phyloP scores from a whole-genome alignment of 768 basidiomycete genomes.

The Cubamyces sp. region DNA sequence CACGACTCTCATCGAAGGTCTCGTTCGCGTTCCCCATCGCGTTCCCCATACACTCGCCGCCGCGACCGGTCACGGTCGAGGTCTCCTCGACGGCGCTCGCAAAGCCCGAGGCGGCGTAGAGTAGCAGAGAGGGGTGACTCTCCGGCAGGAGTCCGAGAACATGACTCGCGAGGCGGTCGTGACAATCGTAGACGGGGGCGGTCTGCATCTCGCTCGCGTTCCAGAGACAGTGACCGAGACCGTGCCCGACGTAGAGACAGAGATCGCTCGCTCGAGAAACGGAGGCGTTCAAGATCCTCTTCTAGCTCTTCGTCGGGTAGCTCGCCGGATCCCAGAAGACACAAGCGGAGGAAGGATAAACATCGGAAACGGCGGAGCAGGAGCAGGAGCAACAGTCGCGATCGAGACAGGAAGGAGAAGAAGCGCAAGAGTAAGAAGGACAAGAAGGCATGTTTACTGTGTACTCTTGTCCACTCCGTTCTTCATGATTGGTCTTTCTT shows the following conservation, averaged over 20 bases:
- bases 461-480: constrained; percentile 2
- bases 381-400: constrained; percentile 42
- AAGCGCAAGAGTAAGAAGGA: constrained; percentile 67
- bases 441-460: constrained; percentile 50
- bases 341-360: constrained; percentile 50
- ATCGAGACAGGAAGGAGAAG: constrained; percentile 51
- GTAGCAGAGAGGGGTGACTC: not conserved
- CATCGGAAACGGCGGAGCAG: constrained; percentile 44
- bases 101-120: not conserved
- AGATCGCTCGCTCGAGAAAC: constrained; percentile 30
- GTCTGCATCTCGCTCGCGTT: constrained; percentile 21
- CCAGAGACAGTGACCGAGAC: constrained; percentile 17
- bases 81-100: constrained; percentile 15
- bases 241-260: constrained; percentile 17
- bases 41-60: constrained; percentile 3
- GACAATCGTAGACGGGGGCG: not conserved
- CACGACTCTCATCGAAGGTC: not conserved
- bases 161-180: not conserved
- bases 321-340: constrained; percentile 30
- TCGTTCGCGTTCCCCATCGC: not conserved
- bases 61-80: constrained; percentile 15
- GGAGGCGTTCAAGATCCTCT: constrained; percentile 41
- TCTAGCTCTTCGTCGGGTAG: constrained; percentile 39
- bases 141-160: not conserved
- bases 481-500: not conserved